Conservation (phyloP, 2,329 filamentous ascomycete genomes). For the Juglanconis sp. region DNA sequence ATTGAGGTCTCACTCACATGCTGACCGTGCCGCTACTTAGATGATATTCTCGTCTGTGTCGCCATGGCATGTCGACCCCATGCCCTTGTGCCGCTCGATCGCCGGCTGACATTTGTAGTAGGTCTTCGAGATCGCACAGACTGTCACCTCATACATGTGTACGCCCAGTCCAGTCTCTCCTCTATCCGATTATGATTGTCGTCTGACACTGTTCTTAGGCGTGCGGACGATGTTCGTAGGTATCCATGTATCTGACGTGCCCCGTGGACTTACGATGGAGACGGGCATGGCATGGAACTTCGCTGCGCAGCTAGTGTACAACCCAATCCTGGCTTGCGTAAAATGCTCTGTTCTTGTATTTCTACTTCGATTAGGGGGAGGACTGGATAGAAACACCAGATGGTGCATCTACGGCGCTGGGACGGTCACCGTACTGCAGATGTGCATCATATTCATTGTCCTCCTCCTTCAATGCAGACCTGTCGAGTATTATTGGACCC, state of each 20-base stretch:
- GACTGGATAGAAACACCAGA: conserved; percentile 25
- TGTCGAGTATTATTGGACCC: conserved; percentile 42
- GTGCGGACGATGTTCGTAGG: background rate
- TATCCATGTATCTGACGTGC: background rate
- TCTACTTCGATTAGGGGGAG: conserved; percentile 29
- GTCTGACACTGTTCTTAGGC: background rate
- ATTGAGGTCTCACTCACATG: background rate
- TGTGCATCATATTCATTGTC: conserved; percentile 31
- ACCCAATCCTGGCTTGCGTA: conserved; percentile 33
- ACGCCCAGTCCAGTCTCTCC: background rate
- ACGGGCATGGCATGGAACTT: conserved; percentile 29
- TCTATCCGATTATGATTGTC: conserved; percentile 11
- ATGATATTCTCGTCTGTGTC: background rate
- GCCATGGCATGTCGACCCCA: background rate
- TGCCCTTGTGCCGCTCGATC: background rate
- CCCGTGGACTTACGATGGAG: background rate
- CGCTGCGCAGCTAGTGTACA: conserved; percentile 33
- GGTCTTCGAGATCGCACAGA: background rate
- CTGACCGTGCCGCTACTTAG: background rate
- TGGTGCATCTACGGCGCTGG: conserved; percentile 28
- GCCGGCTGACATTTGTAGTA: background rate
- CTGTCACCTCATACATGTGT: background rate
- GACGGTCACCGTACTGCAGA: conserved; percentile 28
- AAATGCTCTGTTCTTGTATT: conserved; percentile 34
- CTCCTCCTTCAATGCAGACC: conserved; percentile 37